Conservation (phyloP, 208 protist species). For the Leishmania guyanensis region DNA sequence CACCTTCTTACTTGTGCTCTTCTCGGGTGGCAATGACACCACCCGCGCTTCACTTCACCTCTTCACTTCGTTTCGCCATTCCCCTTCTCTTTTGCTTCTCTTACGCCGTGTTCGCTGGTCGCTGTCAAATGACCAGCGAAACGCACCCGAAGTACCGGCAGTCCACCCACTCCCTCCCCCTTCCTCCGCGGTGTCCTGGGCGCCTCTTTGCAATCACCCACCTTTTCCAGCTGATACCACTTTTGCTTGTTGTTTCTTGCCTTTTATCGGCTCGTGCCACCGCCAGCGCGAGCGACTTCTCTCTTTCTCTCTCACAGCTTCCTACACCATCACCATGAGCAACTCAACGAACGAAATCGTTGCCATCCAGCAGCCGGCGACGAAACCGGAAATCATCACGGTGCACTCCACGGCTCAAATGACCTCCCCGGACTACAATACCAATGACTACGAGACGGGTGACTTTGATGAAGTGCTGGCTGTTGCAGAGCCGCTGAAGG, state of each 20-base stretch:
- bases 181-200: background rate
- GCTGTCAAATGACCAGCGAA: background rate
- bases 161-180: background rate
- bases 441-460: conserved; percentile 13
- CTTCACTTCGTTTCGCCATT: background rate
- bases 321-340: background rate
- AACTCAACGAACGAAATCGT: too few species aligned
- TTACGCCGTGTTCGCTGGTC: background rate
- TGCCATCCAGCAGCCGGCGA: background rate
- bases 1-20: background rate
- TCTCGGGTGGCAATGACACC: background rate
- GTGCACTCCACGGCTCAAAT: background rate
- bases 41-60: too few species aligned
- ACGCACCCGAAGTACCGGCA: background rate
- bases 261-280: background rate
- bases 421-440: conserved; percentile 20
- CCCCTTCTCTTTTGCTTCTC: background rate
- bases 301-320: background rate
- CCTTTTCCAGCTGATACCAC: background rate
- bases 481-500: conserved; percentile 33
- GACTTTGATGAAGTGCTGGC: conserved; percentile 26
- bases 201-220: background rate
- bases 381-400: conserved; percentile 5
- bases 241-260: background rate
- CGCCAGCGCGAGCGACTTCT: background rate